Evolutionary conservation across 306 rosid genomes (phyloP).

Genomic region (Medicago lupulina): DNA sequence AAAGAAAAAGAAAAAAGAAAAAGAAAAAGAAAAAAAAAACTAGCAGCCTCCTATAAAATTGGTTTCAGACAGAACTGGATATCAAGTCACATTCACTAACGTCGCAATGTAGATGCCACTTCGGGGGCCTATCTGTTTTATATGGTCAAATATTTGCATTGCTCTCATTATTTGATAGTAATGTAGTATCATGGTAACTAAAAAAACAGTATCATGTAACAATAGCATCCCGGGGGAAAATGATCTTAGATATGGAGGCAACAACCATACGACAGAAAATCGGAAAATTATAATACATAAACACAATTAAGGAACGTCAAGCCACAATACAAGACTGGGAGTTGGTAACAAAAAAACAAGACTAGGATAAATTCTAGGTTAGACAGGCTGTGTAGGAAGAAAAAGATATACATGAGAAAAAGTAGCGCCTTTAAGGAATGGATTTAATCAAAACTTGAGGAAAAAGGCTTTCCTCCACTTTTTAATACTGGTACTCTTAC

Average conservation of each 20-base stretch:
- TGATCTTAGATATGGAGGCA: neutral
- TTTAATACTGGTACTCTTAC: conserved; percentile 36
- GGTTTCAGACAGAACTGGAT: neutral
- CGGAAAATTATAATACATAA: neutral
- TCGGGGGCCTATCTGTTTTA: neutral
- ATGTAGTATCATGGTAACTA: neutral
- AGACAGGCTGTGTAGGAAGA: conserved; percentile 8
- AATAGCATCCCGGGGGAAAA: neutral
- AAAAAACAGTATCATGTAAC: neutral
- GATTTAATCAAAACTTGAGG: conserved; percentile 19
- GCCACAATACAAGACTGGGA: conserved; percentile 7
- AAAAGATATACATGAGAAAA: conserved; percentile 13
- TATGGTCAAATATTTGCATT: neutral
- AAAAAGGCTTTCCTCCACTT: neutral
- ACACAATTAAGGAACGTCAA: conserved; percentile 6
- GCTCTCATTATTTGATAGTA: neutral
- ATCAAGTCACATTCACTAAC: neutral
- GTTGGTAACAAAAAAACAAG: neutral
- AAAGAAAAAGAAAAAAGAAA: neutral
- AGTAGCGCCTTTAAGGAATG: neutral
- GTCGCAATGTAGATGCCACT: neutral
- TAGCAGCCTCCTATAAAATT: neutral
- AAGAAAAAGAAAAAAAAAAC: neutral
- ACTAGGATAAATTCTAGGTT: conserved; percentile 3
- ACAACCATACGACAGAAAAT: neutral